phyloP scores from a whole-genome alignment of 257 asterid species.

The Salvia splendens region DNA sequence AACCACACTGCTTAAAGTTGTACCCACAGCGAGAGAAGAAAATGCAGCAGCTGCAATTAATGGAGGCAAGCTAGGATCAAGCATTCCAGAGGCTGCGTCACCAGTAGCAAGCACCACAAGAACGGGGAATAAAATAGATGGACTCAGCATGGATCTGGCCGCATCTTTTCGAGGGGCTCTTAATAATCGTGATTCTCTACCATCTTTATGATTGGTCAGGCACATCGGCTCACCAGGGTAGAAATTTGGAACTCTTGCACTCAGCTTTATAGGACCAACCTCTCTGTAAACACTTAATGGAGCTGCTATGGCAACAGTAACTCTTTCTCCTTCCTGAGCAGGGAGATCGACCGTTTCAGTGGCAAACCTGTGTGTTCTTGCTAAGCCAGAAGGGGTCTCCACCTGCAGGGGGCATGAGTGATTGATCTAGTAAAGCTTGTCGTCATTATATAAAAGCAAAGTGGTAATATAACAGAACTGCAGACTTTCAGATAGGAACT shows the following conservation, averaged over 20 bases:
- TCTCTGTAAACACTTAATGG: constrained; percentile 63
- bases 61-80: constrained; percentile 88
- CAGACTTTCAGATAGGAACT: constrained; percentile 8
- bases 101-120: constrained; percentile 74
- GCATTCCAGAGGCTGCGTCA: constrained; percentile 87
- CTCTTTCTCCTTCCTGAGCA: constrained; percentile 92
- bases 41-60: constrained; percentile 66
- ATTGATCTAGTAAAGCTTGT: too few species aligned
- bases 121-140: constrained; percentile 68
- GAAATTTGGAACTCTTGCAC: constrained; percentile 71
- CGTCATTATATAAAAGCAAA: not conserved
- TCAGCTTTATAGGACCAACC: constrained; percentile 80
- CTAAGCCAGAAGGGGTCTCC: constrained; percentile 86
- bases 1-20: constrained; percentile 61
- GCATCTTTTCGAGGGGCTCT: constrained; percentile 77
- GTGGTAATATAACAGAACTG: constrained; percentile 16
- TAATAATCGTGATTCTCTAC: constrained; percentile 74
- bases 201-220: constrained; percentile 82
- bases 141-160: constrained; percentile 54
- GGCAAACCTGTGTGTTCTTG: constrained; percentile 91
- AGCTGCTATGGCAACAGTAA: constrained; percentile 88
- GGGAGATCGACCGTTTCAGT: constrained; percentile 97
- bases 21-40: constrained; percentile 75
- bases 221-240: constrained; percentile 94
- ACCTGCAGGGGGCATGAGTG: constrained; percentile 46